Evolutionary conservation across 225 moss, liverwort and hornwort species (phyloP), one percentile per base, ranked within the genome.

Genomic region (Bryum argenteum): DNA sequence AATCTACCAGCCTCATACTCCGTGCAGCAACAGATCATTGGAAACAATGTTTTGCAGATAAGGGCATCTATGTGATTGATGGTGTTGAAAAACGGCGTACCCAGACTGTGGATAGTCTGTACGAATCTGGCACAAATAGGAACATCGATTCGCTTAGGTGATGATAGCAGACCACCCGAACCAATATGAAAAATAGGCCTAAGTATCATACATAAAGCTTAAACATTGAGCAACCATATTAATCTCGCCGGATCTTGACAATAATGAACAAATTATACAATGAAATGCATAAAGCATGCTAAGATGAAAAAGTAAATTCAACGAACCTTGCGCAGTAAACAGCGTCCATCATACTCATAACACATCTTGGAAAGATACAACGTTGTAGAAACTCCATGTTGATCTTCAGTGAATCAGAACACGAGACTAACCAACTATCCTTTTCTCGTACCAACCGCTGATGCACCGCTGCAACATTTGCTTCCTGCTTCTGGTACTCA

Each of bases 341-440:
- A 51, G 98, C 98, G 83, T 98, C 98, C 98, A 98, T 92, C 94
- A 93, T 98, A 72, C 98, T 98, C 88, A 98, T 94, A 28, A 98
- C 98, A 81, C 98, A 98, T 70, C 98, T 88, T 33, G 98, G 98
- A 69, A 98, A 98, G 47, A 98, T 98, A 71, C 98, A 98, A 60
- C 98, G 89, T 75, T 98, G 98, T 69, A 98, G 47, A 56, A 98
- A 98, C 77, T 98, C 98, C 94, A 98, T 98, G 63, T 98, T 98
- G 81, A 92, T 98, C 73, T 92, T 98, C 69, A 98, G 80, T 71
- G 94, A 94, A 77, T 94, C 94, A 66, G 98, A 94, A 75, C 98
- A 98, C 14, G 85, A 88, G 44, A 94, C 89, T 63, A 98, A 85
- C 98, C 98, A 98, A 21, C 78, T 85, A 75, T 98, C 98, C 79